Conservation (phyloP, 2,329 filamentous ascomycete genomes). For the Colletotrichum magnum region DNA sequence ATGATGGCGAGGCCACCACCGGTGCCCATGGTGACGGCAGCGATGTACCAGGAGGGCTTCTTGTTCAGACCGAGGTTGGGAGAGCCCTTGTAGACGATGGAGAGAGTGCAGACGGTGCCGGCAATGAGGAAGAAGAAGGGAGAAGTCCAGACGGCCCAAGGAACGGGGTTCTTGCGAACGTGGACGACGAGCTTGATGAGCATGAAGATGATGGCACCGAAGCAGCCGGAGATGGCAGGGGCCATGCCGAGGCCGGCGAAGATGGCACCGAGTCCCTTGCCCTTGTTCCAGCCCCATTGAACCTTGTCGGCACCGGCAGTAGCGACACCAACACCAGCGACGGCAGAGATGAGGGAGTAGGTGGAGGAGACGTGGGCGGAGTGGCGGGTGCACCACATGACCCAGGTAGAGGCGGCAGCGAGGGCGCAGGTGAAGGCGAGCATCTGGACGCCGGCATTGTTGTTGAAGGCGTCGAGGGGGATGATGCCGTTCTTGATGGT, state of each 20-base stretch:
- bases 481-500: conserved; percentile 88
- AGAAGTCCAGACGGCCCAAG: conserved; percentile 80
- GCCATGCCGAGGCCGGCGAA: conserved; percentile 81
- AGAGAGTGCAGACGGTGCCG: conserved; percentile 80
- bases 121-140: conserved; percentile 85
- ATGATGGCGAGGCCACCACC: conserved; percentile 73
- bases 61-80: conserved; percentile 75
- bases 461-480: conserved; percentile 69
- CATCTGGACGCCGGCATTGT: conserved; percentile 76
- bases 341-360: conserved; percentile 78
- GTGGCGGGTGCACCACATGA: conserved; percentile 85
- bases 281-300: conserved; percentile 78
- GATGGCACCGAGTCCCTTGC: conserved; percentile 79
- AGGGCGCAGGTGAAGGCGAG: conserved; percentile 76
- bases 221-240: conserved; percentile 75
- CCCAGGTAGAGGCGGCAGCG: conserved; percentile 77
- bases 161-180: conserved; percentile 78
- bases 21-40: conserved; percentile 74
- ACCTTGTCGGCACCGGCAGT: conserved; percentile 73
- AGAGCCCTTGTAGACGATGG: conserved; percentile 86
- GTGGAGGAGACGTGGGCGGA: conserved; percentile 81
- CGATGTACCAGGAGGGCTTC: conserved; percentile 78
- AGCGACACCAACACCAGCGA: conserved; percentile 79
- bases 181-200: conserved; percentile 81
- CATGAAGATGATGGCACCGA: conserved; percentile 78